Conservation (phyloP, 1,284 basidiomycete species). For the Cryptococcus hybrid region DNA sequence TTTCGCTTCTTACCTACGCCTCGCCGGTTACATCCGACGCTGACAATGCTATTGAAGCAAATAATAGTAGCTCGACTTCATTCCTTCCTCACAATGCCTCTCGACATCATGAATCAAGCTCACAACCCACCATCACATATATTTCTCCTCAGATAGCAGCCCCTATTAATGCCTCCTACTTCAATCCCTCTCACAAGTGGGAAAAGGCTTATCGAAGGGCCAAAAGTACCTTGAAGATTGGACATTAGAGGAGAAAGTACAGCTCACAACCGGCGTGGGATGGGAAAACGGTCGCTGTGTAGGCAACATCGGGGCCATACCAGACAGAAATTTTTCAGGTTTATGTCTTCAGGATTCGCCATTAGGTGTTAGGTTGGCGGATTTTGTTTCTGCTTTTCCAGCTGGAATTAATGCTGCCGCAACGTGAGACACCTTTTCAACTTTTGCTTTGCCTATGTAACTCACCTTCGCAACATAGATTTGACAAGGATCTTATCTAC, state of each 20-base stretch:
- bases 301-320: constrained; percentile 64
- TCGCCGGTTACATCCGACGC: too few species aligned
- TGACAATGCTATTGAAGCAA: too few species aligned
- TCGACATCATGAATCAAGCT: neutral
- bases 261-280: constrained; percentile 51
- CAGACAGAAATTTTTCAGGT: constrained; percentile 63
- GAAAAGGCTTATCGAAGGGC: constrained; percentile 41
- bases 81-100: too few species aligned
- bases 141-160: constrained; percentile 5
- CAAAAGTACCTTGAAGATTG: constrained; percentile 43
- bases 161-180: constrained; percentile 7
- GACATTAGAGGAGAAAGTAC: constrained; percentile 53
- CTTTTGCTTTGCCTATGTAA: neutral
- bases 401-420: constrained; percentile 69
- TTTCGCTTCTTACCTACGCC: too few species aligned
- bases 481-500: constrained; percentile 69
- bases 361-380: constrained; percentile 62
- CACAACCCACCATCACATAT: constrained; percentile 6
- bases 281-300: constrained; percentile 57
- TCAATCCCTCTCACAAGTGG: constrained; percentile 20
- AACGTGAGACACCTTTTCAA: constrained; percentile 52
- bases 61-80: too few species aligned
- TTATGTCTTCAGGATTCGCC: constrained; percentile 61
- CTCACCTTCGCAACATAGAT: constrained; percentile 41
- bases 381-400: constrained; percentile 65